Conservation (phyloP, 768 basidiomycete genomes). For the Trametes cinnabarina region DNA sequence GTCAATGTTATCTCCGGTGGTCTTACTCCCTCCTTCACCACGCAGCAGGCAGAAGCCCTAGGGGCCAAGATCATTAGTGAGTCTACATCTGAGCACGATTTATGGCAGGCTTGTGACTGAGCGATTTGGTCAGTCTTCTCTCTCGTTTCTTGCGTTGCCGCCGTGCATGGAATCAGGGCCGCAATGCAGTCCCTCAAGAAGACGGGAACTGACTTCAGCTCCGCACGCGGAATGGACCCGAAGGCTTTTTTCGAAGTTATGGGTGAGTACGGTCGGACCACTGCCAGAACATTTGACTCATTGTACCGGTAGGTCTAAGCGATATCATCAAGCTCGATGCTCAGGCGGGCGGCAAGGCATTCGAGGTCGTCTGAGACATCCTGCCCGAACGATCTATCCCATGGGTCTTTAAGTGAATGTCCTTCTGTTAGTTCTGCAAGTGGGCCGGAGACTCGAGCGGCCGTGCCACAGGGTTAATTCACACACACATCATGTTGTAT, state of each 20-base stretch:
- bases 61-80: constrained; percentile 79
- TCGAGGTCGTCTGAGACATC: constrained; percentile 49
- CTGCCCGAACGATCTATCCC: no score
- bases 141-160: constrained; percentile 71
- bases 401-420: no score
- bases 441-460: no score
- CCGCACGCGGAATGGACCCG: constrained; percentile 67
- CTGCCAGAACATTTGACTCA: neutral
- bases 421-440: no score
- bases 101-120: no score
- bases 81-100: no score
- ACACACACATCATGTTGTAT: no score
- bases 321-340: constrained; percentile 55
- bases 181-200: constrained; percentile 75
- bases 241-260: constrained; percentile 76
- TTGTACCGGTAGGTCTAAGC: constrained; percentile 54
- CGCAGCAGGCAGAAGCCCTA: constrained; percentile 60
- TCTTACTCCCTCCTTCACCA: constrained; percentile 72
- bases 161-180: constrained; percentile 74
- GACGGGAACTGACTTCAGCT: constrained; percentile 70
- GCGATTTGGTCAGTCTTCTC: constrained; percentile 56
- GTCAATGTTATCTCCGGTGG: constrained; percentile 82
- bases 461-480: no score
- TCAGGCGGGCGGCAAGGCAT: constrained; percentile 58
- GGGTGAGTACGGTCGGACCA: constrained; percentile 42